These are phyloP conservation scores for Chenopodium quinoa DNA, from an alignment of 148 eudicot species.

Conservation along the genomic window DNA sequence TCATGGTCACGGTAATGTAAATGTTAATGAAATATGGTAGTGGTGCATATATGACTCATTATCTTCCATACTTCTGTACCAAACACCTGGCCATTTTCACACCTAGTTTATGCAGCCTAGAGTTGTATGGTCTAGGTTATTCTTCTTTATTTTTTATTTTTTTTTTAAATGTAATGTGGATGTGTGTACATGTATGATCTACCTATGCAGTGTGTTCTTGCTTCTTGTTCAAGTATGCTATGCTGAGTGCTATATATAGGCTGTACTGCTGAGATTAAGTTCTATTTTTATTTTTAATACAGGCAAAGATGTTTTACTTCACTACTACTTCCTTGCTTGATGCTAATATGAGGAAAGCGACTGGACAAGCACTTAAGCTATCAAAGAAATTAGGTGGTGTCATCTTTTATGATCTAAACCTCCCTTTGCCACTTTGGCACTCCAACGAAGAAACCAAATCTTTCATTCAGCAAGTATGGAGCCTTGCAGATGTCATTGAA, in stretches of 20 bases:
- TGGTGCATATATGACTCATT: background rate
- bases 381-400: conserved; percentile 72
- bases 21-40: background rate
- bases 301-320: conserved; percentile 94
- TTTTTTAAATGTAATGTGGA: background rate
- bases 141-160: background rate
- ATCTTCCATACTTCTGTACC: background rate
- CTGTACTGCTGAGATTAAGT: conserved; percentile 2
- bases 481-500: conserved; percentile 80
- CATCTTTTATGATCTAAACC: conserved; percentile 74
- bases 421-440: conserved; percentile 78
- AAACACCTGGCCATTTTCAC: background rate
- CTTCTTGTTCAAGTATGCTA: background rate
- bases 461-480: conserved; percentile 51
- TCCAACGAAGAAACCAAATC: conserved; percentile 67
- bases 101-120: background rate
- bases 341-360: conserved; percentile 64
- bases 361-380: conserved; percentile 64
- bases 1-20: background rate
- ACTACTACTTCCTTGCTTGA: conserved; percentile 80
- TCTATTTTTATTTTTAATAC: conserved; percentile 24
- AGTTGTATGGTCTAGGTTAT: background rate
- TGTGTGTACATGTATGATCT: background rate
- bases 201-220: background rate
- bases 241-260: background rate